These are phyloP conservation scores for Saccharum hybrid DNA, from an alignment of 202 grass and related monocot species.

Conservation along the genomic window DNA sequence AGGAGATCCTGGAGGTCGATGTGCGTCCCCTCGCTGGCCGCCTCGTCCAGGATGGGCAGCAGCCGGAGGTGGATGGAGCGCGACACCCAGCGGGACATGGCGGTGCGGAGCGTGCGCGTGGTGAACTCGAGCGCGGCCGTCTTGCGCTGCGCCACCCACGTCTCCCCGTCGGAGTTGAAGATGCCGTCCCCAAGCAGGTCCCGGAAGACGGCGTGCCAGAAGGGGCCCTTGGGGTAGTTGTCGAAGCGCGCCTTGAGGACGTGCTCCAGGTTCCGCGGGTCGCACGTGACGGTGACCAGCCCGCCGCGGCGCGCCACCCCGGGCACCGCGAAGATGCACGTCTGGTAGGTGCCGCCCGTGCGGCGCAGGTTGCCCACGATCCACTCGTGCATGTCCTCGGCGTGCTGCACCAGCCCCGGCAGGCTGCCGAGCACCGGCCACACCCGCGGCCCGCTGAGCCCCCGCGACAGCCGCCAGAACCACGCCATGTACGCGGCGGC, in stretches of 20 bases:
- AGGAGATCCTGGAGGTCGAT: constrained; percentile 95
- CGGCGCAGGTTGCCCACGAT: constrained; percentile 72
- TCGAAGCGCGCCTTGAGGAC: constrained; percentile 91
- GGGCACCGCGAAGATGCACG: constrained; percentile 94
- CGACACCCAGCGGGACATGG: constrained; percentile 87
- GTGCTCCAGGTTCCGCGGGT: constrained; percentile 96
- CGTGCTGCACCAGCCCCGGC: constrained; percentile 81
- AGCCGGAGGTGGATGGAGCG: constrained; percentile 85
- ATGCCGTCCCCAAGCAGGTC: constrained; percentile 94
- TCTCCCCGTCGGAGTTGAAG: constrained; percentile 98
- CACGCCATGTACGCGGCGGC: constrained; percentile 65
- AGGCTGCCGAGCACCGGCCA: constrained; percentile 89
- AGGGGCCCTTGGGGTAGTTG: constrained; percentile 98
- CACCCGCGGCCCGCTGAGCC: constrained; percentile 72
- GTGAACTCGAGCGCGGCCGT: constrained; percentile 92
- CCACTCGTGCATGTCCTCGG: constrained; percentile 97
- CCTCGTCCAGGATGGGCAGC: constrained; percentile 73
- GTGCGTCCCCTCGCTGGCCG: constrained; percentile 57
- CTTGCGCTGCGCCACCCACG: constrained; percentile 88
- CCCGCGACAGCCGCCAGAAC: constrained; percentile 76
- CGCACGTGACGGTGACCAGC: constrained; percentile 87
- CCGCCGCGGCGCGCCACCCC: constrained; percentile 78
- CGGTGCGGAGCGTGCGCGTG: constrained; percentile 77
- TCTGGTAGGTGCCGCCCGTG: constrained; percentile 81
- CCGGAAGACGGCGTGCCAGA: constrained; percentile 90